Conservation (phyloP, 169 alveolate genomes). For the Pseudocohnilembus persalinus region DNA sequence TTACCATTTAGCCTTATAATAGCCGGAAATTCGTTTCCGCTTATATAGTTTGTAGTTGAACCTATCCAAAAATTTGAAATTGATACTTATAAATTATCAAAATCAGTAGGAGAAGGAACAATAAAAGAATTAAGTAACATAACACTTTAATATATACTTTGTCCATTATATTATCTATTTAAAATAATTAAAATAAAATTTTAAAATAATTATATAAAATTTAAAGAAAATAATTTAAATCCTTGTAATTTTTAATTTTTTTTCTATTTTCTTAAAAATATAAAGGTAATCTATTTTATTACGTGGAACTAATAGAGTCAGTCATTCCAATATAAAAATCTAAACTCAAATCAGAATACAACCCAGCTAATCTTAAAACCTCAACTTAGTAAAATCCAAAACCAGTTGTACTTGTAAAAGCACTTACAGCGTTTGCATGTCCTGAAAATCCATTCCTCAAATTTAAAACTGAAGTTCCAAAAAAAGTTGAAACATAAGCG, state of each 20-base stretch:
- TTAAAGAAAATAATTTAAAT: no score
- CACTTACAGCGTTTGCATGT: not conserved
- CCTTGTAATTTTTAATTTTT: no score
- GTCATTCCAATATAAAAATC: not conserved
- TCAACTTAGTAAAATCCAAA: not conserved
- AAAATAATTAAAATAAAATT: no score
- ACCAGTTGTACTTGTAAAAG: not conserved
- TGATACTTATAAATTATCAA: not conserved
- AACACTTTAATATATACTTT: no score
- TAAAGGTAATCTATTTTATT: no score
- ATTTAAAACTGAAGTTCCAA: not conserved
- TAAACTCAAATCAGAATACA: not conserved
- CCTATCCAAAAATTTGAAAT: not conserved
- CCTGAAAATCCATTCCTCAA: not conserved
- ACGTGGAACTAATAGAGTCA: not conserved
- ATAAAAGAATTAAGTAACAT: not conserved
- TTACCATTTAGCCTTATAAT: not conserved
- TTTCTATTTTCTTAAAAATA: no score
- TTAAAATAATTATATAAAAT: no score
- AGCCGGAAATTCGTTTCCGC: not conserved
- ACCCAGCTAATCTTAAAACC: not conserved
- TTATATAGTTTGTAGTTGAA: not conserved
- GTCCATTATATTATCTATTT: no score
- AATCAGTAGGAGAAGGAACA: not conserved
- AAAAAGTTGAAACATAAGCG: not conserved